Evolutionary conservation across 345 rosid genomes (phyloP).

Genomic region (Eucalyptus cloeziana): DNA sequence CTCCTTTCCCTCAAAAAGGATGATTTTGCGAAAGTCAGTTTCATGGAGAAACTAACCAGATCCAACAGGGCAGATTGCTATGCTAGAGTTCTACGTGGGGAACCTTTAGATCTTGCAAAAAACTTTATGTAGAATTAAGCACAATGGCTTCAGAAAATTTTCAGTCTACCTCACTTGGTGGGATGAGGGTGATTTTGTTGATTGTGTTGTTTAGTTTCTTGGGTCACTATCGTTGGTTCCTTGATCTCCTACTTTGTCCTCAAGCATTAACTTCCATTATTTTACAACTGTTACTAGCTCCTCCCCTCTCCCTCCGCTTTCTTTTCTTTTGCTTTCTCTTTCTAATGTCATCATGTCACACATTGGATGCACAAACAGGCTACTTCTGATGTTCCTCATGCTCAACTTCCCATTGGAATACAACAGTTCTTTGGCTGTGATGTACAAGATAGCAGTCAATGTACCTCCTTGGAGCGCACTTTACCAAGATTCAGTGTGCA

Average conservation of each 20-base stretch:
- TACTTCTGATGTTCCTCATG: slow-evolving; percentile 64
- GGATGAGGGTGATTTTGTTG: background rate
- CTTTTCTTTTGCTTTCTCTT: background rate
- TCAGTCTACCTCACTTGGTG: background rate
- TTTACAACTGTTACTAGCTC: background rate
- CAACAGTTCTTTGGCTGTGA: slow-evolving; percentile 63
- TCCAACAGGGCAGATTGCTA: background rate
- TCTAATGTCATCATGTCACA: background rate
- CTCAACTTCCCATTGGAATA: slow-evolving; percentile 44
- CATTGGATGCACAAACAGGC: slow-evolving; percentile 35
- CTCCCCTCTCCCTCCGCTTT: background rate
- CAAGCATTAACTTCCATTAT: background rate
- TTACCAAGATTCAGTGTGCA: slow-evolving; percentile 54
- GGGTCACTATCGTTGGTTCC: background rate
- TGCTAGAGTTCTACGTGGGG: background rate
- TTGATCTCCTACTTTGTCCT: background rate
- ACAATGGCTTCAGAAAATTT: background rate
- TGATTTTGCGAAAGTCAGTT: background rate
- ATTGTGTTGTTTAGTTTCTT: background rate
- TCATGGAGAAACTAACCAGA: background rate
- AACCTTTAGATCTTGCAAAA: background rate
- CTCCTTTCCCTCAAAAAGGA: background rate
- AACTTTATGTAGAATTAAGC: background rate
- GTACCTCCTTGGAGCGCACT: slow-evolving; percentile 28
- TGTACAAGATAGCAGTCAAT: slow-evolving; percentile 21